phyloP scores from a whole-genome alignment of 352 stramenopile species.

The Thalassiosira delicatula region DNA sequence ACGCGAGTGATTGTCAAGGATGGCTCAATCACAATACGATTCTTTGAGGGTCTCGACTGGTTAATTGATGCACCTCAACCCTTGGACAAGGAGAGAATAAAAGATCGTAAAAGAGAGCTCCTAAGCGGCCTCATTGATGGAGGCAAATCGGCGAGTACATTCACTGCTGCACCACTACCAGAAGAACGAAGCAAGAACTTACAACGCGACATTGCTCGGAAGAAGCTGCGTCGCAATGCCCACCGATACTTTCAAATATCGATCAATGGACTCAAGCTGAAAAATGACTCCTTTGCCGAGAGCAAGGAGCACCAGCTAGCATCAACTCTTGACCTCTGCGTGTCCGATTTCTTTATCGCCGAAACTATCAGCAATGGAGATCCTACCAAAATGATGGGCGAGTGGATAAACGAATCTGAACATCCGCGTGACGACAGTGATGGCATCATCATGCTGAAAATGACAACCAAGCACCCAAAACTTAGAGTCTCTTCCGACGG shows the following conservation, averaged over 20 bases:
- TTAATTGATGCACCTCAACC: conserved; percentile 23
- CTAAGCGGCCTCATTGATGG: conserved; percentile 58
- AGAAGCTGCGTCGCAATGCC: conserved; percentile 41
- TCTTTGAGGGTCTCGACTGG: conserved; percentile 83
- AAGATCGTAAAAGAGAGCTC: conserved; percentile 60
- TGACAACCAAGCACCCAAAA: conserved; percentile 76
- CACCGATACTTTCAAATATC: conserved; percentile 75
- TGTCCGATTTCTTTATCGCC: conserved; percentile 78
- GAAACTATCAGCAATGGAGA: conserved; percentile 76
- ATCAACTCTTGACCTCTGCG: conserved; percentile 69
- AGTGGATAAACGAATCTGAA: conserved; percentile 81
- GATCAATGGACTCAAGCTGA: conserved; percentile 62
- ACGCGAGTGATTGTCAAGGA: conserved; percentile 73
- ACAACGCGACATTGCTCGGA: conserved; percentile 15
- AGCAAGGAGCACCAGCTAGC: conserved; percentile 65
- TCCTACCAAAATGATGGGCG: conserved; percentile 80
- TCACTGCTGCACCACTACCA: conserved; percentile 54
- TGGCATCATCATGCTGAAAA: conserved; percentile 81
- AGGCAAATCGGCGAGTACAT: conserved; percentile 26
- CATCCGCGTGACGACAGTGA: conserved; percentile 78
- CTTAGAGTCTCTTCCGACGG: conserved; percentile 67
- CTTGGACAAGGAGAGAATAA: conserved; percentile 1
- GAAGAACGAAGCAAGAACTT: conserved; percentile 56
- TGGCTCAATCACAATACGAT: conserved; percentile 63
- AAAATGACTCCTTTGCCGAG: conserved; percentile 71